Percentiles rank a stretch among this genome's conserved stretches.
phyloP scores from a whole-genome alignment of 108 stramenopile genomes.

The Cyclotella sp. region DNA sequence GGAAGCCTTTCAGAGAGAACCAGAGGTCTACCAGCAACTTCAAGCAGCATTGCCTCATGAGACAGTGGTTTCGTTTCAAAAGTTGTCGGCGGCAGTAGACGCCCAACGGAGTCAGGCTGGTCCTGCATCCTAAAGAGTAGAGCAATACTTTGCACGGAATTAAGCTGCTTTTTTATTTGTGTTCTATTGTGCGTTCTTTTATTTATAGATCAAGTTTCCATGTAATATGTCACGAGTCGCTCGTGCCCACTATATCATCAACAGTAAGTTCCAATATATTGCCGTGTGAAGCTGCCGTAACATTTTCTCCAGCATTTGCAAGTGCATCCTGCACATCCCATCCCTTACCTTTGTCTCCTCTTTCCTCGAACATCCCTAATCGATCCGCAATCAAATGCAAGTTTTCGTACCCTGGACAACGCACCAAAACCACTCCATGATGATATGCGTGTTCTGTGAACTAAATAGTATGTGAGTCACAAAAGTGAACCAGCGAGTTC shows the following conservation, averaged over 20 bases:
- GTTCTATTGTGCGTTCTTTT: background rate
- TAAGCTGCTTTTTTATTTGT: background rate
- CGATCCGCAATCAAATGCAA: constrained; percentile 97
- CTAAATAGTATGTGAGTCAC: background rate
- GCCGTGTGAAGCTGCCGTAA: constrained; percentile 68
- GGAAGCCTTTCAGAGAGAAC: constrained; percentile 77
- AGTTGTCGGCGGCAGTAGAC: constrained; percentile 76
- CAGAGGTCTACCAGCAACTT: constrained; percentile 84
- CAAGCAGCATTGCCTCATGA: constrained; percentile 77
- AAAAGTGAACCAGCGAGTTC: background rate
- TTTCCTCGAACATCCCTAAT: constrained; percentile 79
- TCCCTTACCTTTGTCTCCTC: constrained; percentile 47
- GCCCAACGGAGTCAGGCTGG: constrained; percentile 33
- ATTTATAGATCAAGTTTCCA: background rate
- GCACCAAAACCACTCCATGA: constrained; percentile 94
- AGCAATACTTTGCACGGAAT: background rate
- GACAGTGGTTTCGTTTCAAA: constrained; percentile 64
- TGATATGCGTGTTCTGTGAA: constrained; percentile 94
- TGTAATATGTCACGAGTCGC: background rate
- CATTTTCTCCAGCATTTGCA: constrained; percentile 64
- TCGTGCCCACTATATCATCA: constrained; percentile 71
- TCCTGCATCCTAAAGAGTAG: constrained; percentile 3
- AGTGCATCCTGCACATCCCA: constrained; percentile 83
- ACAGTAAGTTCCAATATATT: constrained; percentile 81
- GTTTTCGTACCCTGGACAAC: constrained; percentile 94